Base-by-base conservation (phyloP, 1,139 yeast species). In the Scheffersomyces cryptocercus region DNA sequence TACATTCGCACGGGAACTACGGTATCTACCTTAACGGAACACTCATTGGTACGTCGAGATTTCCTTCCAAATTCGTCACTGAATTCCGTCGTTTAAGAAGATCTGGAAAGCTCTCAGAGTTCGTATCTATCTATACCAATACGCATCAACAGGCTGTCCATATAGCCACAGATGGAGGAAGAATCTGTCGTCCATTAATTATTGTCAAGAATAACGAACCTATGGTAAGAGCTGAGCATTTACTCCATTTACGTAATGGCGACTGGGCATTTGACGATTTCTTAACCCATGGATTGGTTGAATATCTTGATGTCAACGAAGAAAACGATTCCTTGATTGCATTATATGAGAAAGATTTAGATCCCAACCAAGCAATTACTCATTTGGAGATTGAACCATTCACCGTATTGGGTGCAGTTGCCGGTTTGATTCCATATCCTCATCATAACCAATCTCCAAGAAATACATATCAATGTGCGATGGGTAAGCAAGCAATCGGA, bases 401-500 rank as follows among this genome's bases (percentile, higher is more conserved):
- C 68, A 93, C 99, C 0, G 88, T 93, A 2, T 73, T 93, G 42
- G 99, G 99, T 39, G 99, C 99, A 0, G 98, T 93, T 48, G 99
- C 99, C 0, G 99, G 99, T 36, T 78, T 93, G 55, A 93, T 93
- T 78, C 99, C 99, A n/a, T 93, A 93, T 59, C 99, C 99, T 29
- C 99, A 93, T 65, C 99, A 93, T 66, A 93, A 93, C 66, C 99
- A 93, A 73, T 90, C 97, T 4, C 99, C 99, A 39, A 85, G 99
- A 79, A 93, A 93, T 65, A 93, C 99, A 0, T 93, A 93, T 72
- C 99, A 93, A 73, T 93, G 97, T 80, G 99, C 99, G 64, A 93
- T 93, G 99, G 99, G 99, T 82, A 93, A 93, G 73, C 99, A 93
- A 72, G 99, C 99, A 16, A 93, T 93, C 67, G 99, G 99, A 53